Conservation (phyloP, 1,284 basidiomycete genomes). For the Coniophora puteana region DNA sequence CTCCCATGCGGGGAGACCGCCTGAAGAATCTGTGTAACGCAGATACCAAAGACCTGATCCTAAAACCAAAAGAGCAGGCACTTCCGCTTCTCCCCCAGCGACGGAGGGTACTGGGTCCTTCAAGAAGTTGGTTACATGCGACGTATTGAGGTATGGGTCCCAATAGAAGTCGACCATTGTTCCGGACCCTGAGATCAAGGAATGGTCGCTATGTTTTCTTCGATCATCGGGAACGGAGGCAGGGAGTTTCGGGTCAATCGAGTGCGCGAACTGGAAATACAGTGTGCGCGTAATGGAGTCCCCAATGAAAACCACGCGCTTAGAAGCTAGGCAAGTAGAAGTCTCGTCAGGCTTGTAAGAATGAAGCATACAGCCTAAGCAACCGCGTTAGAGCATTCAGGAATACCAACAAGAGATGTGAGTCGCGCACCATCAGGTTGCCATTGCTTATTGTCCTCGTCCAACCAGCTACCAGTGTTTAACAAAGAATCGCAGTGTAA, state of each 20-base stretch:
- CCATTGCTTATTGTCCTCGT: constrained; percentile 66
- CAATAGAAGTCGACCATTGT: constrained; percentile 68
- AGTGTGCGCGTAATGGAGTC: constrained; percentile 80
- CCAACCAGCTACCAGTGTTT: constrained; percentile 77
- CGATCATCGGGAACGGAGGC: constrained; percentile 50
- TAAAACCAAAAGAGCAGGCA: constrained; percentile 69
- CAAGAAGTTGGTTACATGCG: constrained; percentile 42
- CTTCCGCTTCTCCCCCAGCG: constrained; percentile 9
- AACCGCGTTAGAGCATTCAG: constrained; percentile 9
- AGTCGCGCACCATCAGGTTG: constrained; percentile 73
- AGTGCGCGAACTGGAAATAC: constrained; percentile 70
- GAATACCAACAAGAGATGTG: constrained; percentile 2
- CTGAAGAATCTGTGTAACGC: constrained; percentile 63
- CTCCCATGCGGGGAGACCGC: constrained; percentile 77
- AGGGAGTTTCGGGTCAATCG: constrained; percentile 55
- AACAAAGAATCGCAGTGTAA: constrained; percentile 70
- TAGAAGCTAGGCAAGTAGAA: constrained; percentile 47
- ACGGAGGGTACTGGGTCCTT: constrained; percentile 21
- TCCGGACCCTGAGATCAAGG: constrained; percentile 39
- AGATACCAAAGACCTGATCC: constrained; percentile 89
- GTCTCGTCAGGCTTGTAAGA: constrained; percentile 55
- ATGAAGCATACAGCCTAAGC: constrained; percentile 72
- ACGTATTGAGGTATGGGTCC: constrained; percentile 79
- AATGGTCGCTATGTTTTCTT: constrained; percentile 68
- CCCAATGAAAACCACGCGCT: constrained; percentile 74